A percentile compares a stretch with the other conserved stretches of the same genome.
Conservation (phyloP, 805 yeast genomes). For the Candida boleticola region DNA sequence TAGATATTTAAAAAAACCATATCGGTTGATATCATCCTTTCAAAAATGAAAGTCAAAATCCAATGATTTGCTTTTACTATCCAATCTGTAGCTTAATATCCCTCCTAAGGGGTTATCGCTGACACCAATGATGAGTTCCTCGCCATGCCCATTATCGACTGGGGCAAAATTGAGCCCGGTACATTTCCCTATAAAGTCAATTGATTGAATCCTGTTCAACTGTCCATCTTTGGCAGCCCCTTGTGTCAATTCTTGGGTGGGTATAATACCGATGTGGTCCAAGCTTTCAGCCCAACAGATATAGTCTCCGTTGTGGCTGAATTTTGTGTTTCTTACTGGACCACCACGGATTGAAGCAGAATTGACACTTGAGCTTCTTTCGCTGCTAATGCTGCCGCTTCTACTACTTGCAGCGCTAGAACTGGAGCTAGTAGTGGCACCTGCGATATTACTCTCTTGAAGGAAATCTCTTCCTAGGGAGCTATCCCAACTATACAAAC, state of each 20-base stretch:
- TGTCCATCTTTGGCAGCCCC: constrained; percentile 8
- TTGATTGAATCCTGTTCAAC: constrained; percentile 36
- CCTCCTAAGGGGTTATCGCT: constrained; percentile 60
- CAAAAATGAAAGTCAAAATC: constrained; percentile 40
- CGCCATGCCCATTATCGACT: constrained; percentile 42
- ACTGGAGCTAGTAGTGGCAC: neutral
- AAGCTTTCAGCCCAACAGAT: constrained; percentile 58
- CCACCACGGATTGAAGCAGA: constrained; percentile 28
- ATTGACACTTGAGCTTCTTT: no score
- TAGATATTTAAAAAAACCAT: no score
- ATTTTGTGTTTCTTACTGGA: constrained; percentile 53
- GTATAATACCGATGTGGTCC: constrained; percentile 54
- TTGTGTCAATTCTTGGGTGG: constrained; percentile 19
- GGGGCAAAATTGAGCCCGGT: constrained; percentile 52
- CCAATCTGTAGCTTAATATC: constrained; percentile 45
- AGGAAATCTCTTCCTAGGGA: constrained; percentile 22
- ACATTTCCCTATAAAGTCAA: constrained; percentile 57
- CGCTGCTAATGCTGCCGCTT: neutral
- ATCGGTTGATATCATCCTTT: no score
- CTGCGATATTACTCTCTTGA: constrained; percentile 5
- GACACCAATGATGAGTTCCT: constrained; percentile 51
- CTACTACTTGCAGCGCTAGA: neutral
- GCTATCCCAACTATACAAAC: constrained; percentile 34
- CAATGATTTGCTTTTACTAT: constrained; percentile 30
- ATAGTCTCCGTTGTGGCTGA: constrained; percentile 44